Percentiles rank a stretch among this genome's conserved stretches.
Conservation (phyloP, 2,329 filamentous ascomycete species). For the Pleomassaria siparia region DNA sequence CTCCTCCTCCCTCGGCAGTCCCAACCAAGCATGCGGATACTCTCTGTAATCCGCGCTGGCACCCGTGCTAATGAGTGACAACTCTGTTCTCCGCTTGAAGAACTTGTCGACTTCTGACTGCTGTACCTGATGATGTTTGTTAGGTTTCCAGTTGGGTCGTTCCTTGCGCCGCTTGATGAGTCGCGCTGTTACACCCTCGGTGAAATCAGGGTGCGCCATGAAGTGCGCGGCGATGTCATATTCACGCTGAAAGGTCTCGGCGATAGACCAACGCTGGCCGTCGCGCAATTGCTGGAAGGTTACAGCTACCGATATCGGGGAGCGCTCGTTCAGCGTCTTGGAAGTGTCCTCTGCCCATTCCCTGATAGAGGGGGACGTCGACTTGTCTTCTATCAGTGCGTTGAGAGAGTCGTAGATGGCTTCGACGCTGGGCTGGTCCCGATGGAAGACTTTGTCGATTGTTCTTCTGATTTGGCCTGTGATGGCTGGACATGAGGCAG, state of each 20-base stretch:
- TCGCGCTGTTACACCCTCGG: constrained; percentile 82
- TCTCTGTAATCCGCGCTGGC: constrained; percentile 59
- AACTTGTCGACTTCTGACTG: constrained; percentile 65
- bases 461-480: constrained; percentile 71
- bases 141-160: constrained; percentile 74
- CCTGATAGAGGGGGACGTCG: constrained; percentile 49
- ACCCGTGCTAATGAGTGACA: constrained; percentile 62
- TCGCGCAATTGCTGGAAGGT: constrained; percentile 79
- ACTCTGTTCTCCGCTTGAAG: constrained; percentile 54
- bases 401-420: constrained; percentile 71
- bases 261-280: constrained; percentile 75
- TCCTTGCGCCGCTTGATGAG: constrained; percentile 70
- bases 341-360: constrained; percentile 81
- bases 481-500: constrained; percentile 57
- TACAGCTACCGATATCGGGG: constrained; percentile 84
- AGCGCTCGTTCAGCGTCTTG: constrained; percentile 72
- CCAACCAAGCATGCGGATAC: constrained; percentile 73
- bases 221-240: constrained; percentile 81
- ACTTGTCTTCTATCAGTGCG: constrained; percentile 42
- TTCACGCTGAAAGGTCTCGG: constrained; percentile 82
- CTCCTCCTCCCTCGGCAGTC: constrained; percentile 71
- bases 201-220: constrained; percentile 90
- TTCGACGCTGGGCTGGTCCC: constrained; percentile 61
- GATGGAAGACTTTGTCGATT: constrained; percentile 69
- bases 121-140: constrained; percentile 67